phyloP scores from a whole-genome alignment of 345 rosid genomes.

The Moricandia moricandioides region DNA sequence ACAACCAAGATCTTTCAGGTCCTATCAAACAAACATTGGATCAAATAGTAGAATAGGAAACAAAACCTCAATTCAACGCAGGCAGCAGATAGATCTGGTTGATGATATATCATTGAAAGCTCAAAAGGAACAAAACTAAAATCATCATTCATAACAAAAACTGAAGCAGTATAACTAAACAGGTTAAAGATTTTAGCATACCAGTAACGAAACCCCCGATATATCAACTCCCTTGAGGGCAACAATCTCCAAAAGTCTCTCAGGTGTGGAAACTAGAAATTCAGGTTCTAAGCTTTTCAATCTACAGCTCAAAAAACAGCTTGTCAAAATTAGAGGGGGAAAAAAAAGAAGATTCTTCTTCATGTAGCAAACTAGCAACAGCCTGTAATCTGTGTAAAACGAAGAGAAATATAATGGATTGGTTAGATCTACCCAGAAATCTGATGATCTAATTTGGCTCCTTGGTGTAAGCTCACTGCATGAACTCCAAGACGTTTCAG shows the following conservation, averaged over 20 bases:
- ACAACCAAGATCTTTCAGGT: background rate
- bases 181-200: conserved; percentile 28
- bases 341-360: background rate
- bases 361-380: conserved; percentile 7
- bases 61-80: background rate
- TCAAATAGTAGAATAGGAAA: background rate
- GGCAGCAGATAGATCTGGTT: background rate
- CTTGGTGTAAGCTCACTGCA: conserved; percentile 78
- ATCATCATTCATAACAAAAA: conserved; percentile 1
- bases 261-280: conserved; percentile 83
- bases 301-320: conserved; percentile 38
- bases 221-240: conserved; percentile 64
- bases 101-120: background rate
- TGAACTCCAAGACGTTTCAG: conserved; percentile 81
- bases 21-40: background rate
- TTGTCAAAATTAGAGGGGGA: conserved; percentile 9
- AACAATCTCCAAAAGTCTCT: conserved; percentile 81
- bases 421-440: conserved; percentile 58
- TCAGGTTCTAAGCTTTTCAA: conserved; percentile 86
- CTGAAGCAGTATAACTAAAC: background rate
- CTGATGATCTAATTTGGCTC: conserved; percentile 75
- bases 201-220: conserved; percentile 76
- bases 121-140: background rate
- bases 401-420: background rate
- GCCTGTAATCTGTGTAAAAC: background rate